Evolutionary conservation across 306 rosid genomes (phyloP).

Genomic region (Prinsepia uniflora): DNA sequence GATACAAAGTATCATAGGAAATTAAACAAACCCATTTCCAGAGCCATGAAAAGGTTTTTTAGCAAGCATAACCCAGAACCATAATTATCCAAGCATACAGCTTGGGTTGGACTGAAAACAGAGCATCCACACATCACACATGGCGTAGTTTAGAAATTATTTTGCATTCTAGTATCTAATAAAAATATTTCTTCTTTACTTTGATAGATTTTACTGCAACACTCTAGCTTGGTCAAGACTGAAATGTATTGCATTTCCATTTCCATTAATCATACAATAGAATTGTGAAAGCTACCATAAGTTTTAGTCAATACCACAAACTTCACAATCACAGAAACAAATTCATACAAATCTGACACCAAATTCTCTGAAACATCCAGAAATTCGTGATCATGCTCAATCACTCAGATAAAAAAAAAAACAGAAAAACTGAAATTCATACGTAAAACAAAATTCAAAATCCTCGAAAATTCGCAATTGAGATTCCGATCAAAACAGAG

Average conservation of each 20-base stretch:
- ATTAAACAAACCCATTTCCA: neutral
- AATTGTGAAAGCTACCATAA: neutral
- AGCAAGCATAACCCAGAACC: constrained; percentile 1
- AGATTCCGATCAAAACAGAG: neutral
- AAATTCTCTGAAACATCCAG: neutral
- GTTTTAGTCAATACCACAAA: neutral
- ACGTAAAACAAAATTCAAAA: neutral
- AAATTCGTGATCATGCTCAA: neutral
- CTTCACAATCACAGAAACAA: neutral
- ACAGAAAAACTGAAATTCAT: neutral
- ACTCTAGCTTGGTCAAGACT: neutral
- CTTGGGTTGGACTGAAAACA: neutral
- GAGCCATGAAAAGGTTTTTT: neutral
- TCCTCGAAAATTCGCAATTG: neutral
- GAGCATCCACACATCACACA: no score
- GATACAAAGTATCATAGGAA: neutral
- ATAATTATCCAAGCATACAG: neutral
- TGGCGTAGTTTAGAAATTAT: neutral
- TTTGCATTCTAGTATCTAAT: neutral
- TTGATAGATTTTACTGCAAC: neutral
- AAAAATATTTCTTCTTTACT: neutral
- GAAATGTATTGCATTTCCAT: neutral
- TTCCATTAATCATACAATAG: neutral
- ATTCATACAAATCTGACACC: neutral
- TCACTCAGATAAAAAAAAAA: neutral